A percentile compares a stretch with the other conserved stretches of the same genome.
phyloP scores from a whole-genome alignment of 2,329 filamentous ascomycete species.

The Cladophialophora chaetospira region DNA sequence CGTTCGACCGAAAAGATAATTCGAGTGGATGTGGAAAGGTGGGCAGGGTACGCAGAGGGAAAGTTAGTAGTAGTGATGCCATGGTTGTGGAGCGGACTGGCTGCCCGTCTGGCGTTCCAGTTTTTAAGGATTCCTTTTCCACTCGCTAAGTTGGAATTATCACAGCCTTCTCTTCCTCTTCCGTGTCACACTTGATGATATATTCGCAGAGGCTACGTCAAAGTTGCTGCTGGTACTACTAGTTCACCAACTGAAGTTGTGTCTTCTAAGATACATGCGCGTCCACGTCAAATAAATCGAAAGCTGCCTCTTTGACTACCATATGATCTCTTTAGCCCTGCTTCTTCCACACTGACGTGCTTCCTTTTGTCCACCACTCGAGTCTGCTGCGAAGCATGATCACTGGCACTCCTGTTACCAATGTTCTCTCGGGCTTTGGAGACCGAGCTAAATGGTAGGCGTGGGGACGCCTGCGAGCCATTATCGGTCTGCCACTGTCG shows the following conservation, averaged over 20 bases:
- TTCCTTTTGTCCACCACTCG: conserved; percentile 29
- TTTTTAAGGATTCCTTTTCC: not conserved
- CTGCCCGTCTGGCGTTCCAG: not conserved
- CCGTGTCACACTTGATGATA: no score
- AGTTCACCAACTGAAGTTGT: no score
- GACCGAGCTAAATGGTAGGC: conserved; percentile 7
- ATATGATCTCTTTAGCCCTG: conserved; percentile 29
- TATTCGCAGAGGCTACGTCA: not conserved
- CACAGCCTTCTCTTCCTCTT: no score
- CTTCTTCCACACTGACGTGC: conserved; percentile 28
- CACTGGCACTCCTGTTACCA: conserved; percentile 6
- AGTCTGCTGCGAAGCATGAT: conserved; percentile 9
- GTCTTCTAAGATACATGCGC: no score
- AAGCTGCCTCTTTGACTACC: conserved; percentile 36
- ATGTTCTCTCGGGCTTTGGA: conserved; percentile 29
- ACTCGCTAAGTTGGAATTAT: no score
- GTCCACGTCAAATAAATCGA: conserved; percentile 37
- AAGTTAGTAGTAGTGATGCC: no score
- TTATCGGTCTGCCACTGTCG: conserved; percentile 32
- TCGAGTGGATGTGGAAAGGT: conserved; percentile 13
- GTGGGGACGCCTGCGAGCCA: conserved; percentile 20
- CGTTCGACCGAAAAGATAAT: conserved; percentile 15
- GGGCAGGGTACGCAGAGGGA: no score
- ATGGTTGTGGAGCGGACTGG: no score
- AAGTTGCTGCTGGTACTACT: not conserved